Conservation (phyloP, 202 grass and related monocot species). For the Zoysia matrella region DNA sequence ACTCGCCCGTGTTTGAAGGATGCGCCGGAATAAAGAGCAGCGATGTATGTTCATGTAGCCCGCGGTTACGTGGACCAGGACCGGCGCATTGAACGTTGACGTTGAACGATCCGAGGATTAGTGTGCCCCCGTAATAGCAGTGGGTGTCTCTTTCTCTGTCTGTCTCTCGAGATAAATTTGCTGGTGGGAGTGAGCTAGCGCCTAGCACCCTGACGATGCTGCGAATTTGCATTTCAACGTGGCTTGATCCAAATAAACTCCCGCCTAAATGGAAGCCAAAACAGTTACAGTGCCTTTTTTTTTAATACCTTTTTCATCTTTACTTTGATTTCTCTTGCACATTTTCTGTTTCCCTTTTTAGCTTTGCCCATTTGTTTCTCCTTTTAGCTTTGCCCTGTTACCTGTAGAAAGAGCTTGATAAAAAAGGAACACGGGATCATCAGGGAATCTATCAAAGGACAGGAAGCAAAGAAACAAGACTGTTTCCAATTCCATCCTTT, state of each 20-base stretch:
- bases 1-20: slow-evolving; percentile 8
- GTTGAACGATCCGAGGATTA: not conserved
- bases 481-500: slow-evolving; percentile 21
- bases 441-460: slow-evolving; percentile 44
- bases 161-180: no score
- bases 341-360: not conserved
- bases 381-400: not conserved
- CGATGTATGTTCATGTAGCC: not conserved
- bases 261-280: slow-evolving; percentile 38
- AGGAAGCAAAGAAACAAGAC: slow-evolving; percentile 32
- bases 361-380: slow-evolving; percentile 17
- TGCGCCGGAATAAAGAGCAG: slow-evolving; percentile 8
- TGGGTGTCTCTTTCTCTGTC: no score
- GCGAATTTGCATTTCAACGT: not conserved
- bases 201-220: not conserved
- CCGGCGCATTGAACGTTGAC: slow-evolving; percentile 1
- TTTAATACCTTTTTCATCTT: slow-evolving; percentile 25
- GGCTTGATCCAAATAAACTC: slow-evolving; percentile 30
- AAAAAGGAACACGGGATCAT: slow-evolving; percentile 21
- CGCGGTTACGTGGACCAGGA: slow-evolving; percentile 2
- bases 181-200: no score
- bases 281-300: not conserved
- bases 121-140: no score
- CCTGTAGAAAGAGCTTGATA: not conserved
- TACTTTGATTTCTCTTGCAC: not conserved